Evolutionary conservation across 192 early-diverging fungal genomes (phyloP).

Genomic region (Coemansia sp.): DNA sequence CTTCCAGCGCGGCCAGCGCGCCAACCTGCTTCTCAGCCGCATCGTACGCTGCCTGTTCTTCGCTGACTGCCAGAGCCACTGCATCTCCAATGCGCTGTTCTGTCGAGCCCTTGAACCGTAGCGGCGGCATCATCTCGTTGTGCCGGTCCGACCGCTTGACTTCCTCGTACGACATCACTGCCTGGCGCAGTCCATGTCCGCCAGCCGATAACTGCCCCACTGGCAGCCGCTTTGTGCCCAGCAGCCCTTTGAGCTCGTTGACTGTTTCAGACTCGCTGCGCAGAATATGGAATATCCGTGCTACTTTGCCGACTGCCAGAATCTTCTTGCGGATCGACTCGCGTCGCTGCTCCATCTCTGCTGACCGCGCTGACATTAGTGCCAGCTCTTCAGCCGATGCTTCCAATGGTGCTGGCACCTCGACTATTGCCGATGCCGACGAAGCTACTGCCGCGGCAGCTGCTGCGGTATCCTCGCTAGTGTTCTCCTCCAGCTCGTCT

Average conservation of each 20-base stretch:
- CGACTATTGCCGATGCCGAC: background rate
- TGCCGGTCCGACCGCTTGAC: conserved; percentile 87
- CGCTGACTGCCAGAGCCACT: conserved; percentile 20
- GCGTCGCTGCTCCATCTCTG: background rate
- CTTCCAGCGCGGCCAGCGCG: conserved; percentile 30
- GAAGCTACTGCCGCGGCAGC: background rate
- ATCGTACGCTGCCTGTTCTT: conserved; percentile 40
- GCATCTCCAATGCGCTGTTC: conserved; percentile 35
- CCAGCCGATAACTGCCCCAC: conserved; percentile 85
- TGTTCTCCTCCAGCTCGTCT: conserved; percentile 77
- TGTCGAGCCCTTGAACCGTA: conserved; percentile 15
- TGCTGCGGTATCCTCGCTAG: background rate
- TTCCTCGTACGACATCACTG: conserved; percentile 90
- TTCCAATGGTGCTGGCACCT: background rate
- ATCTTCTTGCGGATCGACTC: conserved; percentile 56
- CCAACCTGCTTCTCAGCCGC: conserved; percentile 28
- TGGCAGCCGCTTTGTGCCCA: conserved; percentile 83
- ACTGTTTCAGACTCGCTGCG: conserved; percentile 90
- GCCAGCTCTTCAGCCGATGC: background rate
- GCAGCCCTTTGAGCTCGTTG: conserved; percentile 87
- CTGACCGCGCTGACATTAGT: background rate
- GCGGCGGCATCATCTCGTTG: conserved; percentile 89
- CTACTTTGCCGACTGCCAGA: conserved; percentile 87
- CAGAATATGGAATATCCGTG: conserved; percentile 85
- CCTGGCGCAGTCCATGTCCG: conserved; percentile 85